Base-by-base conservation (phyloP, 495 filamentous ascomycete genomes). In the Astrothelium macrocarpum region DNA sequence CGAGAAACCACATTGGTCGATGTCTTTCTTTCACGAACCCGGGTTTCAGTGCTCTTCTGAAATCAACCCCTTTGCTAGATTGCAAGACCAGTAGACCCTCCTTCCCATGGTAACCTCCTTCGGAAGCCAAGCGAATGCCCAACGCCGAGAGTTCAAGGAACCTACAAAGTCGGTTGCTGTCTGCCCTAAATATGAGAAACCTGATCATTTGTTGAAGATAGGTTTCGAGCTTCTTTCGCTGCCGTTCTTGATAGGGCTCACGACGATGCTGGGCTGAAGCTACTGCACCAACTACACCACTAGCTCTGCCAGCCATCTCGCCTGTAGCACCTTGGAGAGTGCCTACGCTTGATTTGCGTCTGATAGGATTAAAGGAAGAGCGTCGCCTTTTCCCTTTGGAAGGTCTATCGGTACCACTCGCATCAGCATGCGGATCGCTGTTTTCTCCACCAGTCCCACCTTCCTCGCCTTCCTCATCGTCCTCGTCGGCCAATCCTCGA, bases 31-130 rank as follows among this genome's bases (percentile, higher is more conserved):
- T 88, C 66, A 97, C 77, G 63, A 88, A 81, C 28, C 80, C 78
- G 0, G 92, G 90, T 7, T 81, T 90, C 71, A 91, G 81, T 39
- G 90, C 86, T 65, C 87, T 86, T 56, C 91, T 82, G 74, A 95
- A 92, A 72, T 96, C 93, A 59, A 95, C 83, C 18, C 93, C 93
- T 67, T 96, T 95, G 0, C 88, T 86, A 43, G 90, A 94, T 69
- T 91, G 87, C 58, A 97, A 94, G 62, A 95, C 85, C 59, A 97
- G 78, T 68, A 90, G 91, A 11, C 94, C 95, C 77, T 99, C 95
- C 74, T 99, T 99, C 32, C 94, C 94, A 72, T 97, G 95, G 70
- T 96, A 97, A 68, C 90, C 94, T 18, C 90, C 91, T 75, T 99
- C 94, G 7, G 92, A 91, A 49, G 94, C 92, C 59, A 99, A 82